Base-by-base conservation (phyloP, 1,284 basidiomycete genomes). In the Mrakiaceae sp. region DNA sequence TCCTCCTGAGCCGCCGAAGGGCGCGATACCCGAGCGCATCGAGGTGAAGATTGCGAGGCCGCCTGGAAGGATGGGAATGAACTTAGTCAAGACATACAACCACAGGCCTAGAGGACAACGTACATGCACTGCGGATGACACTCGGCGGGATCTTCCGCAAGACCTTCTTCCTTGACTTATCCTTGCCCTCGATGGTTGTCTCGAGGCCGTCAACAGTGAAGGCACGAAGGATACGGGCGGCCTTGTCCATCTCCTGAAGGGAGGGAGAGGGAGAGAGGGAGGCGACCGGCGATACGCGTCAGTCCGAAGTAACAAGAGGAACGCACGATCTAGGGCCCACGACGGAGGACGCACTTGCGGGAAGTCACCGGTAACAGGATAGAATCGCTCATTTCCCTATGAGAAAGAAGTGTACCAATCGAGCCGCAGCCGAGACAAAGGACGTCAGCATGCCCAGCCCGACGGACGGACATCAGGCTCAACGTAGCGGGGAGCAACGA, bases 1-100 rank as follows among this genome's bases (percentile, higher is more conserved):
- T 0, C 80, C 81, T 49, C 80, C 80, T 0, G 79, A 78, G 0
- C 81, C 81, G 9, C 80, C 80, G 11, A 82, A 76, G 0, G 81
- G 81, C 0, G 80, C 78, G 10, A 82, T 75, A 0, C 79, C 81
- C 8, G 72, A 73, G 8, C 77, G 61, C 73, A 82, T 80, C 7
- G 74, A 73, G 0, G 80, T 80, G 69, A 80, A 82, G 69, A 82
- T 81, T 42, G 77, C 77, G 27, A 79, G 68, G 12, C 77, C 77
- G 49, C 72, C 71, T 52, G 48, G 14, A 42, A 27, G 27, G 49
- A 52, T 5, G 4, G 8, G 48, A 52, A 9, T 27, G 27, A 27
- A 27, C 27, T 27, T 27, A 27, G 27, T 27, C 27, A 2, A 27
- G 27, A 27, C 27, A 27, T 2, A 43, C 40, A 44, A 10, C 2